phyloP scores from a whole-genome alignment of 371 early-diverging fungal species.

The Mitosporidium daphniae region DNA sequence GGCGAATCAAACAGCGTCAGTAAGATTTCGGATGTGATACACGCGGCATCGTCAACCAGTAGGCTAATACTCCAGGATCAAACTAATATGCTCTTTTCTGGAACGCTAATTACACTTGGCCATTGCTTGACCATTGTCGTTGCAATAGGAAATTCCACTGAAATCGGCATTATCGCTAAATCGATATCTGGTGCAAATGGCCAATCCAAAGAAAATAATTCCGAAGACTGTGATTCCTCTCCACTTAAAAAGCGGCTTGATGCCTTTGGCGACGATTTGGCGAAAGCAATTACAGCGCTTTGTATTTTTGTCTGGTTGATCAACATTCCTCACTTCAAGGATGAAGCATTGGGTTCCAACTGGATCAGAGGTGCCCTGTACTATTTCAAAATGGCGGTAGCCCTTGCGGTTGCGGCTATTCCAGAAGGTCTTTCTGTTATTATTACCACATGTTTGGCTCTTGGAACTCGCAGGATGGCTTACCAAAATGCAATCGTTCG shows the following conservation, averaged over 20 bases:
- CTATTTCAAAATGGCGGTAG: slow-evolving; percentile 85
- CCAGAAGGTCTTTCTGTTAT: slow-evolving; percentile 89
- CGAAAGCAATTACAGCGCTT: slow-evolving; percentile 59
- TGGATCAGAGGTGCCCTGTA: slow-evolving; percentile 48
- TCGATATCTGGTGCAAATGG: too few relatives aligned
- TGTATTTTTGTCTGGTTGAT: slow-evolving; percentile 81
- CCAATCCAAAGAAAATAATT: too few relatives aligned
- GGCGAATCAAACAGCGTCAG: slow-evolving; percentile 71
- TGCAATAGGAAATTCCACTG: slow-evolving; percentile 38
- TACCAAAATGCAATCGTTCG: slow-evolving; percentile 74
- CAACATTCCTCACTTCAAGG: slow-evolving; percentile 65
- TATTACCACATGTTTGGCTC: slow-evolving; percentile 73
- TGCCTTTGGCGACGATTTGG: slow-evolving; percentile 73
- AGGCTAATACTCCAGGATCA: slow-evolving; percentile 73
- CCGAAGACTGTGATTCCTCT: slow-evolving; percentile 52
- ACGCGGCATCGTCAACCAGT: too few relatives aligned
- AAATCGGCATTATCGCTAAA: slow-evolving; percentile 61
- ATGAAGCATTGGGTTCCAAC: slow-evolving; percentile 35
- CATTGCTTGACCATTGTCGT: slow-evolving; percentile 52
- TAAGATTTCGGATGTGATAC: slow-evolving; percentile 20
- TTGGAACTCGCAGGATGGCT: slow-evolving; percentile 84
- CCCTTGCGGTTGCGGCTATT: slow-evolving; percentile 90
- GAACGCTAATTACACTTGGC: slow-evolving; percentile 69
- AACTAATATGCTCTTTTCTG: slow-evolving; percentile 57
- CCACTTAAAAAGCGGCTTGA: slow-evolving; percentile 67